phyloP scores from a whole-genome alignment of 305 asterid species.

The Euphrasia arctica region DNA sequence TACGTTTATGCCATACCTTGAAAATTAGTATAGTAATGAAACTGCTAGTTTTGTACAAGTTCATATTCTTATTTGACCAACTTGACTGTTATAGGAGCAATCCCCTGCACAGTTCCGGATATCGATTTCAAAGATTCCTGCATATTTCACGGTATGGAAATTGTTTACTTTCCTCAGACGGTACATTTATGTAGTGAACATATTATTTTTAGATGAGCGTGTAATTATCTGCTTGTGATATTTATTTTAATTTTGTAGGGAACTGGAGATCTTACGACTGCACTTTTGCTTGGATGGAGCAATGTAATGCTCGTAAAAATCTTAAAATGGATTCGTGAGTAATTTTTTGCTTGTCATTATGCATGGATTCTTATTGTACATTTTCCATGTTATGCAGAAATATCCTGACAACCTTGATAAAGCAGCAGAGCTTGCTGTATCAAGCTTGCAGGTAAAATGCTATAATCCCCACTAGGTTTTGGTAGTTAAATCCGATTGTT shows the following conservation, averaged over 20 bases:
- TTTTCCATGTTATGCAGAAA: constrained; percentile 48
- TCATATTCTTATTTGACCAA: constrained; percentile 24
- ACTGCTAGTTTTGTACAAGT: constrained; percentile 2
- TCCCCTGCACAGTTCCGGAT: constrained; percentile 81
- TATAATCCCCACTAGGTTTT: neutral
- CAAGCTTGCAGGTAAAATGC: constrained; percentile 77
- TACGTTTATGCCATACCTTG: constrained; percentile 4
- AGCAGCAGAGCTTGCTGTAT: constrained; percentile 91
- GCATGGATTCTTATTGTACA: constrained; percentile 24
- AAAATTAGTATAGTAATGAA: neutral
- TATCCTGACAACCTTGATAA: constrained; percentile 75
- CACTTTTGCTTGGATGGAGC: constrained; percentile 98
- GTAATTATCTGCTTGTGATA: neutral
- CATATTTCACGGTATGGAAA: constrained; percentile 78
- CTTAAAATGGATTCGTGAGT: constrained; percentile 19
- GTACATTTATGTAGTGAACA: neutral
- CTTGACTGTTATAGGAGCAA: constrained; percentile 56
- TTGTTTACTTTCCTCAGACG: constrained; percentile 8
- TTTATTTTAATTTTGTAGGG: constrained; percentile 55
- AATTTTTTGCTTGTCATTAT: constrained; percentile 7
- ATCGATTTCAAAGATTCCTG: constrained; percentile 81
- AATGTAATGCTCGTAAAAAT: constrained; percentile 51
- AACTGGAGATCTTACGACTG: constrained; percentile 94
- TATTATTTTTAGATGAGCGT: neutral
- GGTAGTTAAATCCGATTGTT: neutral